Evolutionary conservation across 306 rosid genomes (phyloP).

Genomic region (Vachellia collinsii): DNA sequence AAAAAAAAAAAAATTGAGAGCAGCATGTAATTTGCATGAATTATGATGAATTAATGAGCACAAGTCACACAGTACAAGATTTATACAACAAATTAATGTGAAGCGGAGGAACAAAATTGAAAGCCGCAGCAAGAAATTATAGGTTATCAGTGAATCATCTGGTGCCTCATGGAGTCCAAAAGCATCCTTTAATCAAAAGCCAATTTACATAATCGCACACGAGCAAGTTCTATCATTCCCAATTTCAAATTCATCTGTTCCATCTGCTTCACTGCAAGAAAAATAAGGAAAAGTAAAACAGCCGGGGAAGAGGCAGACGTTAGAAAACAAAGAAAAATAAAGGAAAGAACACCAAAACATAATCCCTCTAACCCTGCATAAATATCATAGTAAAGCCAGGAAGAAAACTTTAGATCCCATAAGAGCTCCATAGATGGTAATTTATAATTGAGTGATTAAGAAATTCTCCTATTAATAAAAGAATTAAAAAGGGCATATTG

Average conservation of each 20-base stretch:
- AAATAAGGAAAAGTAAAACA: not conserved
- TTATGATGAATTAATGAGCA: constrained; percentile 54
- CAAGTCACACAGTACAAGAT: constrained; percentile 59
- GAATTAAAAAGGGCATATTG: not conserved
- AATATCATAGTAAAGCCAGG: not conserved
- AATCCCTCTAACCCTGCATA: not conserved
- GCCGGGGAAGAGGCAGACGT: not conserved
- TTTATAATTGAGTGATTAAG: not conserved
- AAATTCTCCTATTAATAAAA: not conserved
- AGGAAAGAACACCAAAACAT: not conserved
- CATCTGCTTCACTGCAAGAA: constrained; percentile 75
- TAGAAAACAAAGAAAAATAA: not conserved
- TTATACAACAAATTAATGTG: constrained; percentile 54
- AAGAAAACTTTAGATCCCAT: not conserved
- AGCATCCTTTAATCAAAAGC: constrained; percentile 32
- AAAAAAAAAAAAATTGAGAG: not conserved
- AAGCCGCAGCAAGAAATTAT: constrained; percentile 62
- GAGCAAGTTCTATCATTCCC: constrained; percentile 80
- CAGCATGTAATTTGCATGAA: constrained; percentile 32
- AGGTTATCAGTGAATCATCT: constrained; percentile 39
- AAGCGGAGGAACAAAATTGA: constrained; percentile 63
- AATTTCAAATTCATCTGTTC: constrained; percentile 71
- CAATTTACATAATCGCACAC: constrained; percentile 78
- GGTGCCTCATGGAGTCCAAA: too few relatives aligned
- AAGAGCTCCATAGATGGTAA: not conserved